These are phyloP conservation scores for Pseudocercospora cruenta DNA, from an alignment of 2,329 filamentous ascomycete species.

Conservation along the genomic window DNA sequence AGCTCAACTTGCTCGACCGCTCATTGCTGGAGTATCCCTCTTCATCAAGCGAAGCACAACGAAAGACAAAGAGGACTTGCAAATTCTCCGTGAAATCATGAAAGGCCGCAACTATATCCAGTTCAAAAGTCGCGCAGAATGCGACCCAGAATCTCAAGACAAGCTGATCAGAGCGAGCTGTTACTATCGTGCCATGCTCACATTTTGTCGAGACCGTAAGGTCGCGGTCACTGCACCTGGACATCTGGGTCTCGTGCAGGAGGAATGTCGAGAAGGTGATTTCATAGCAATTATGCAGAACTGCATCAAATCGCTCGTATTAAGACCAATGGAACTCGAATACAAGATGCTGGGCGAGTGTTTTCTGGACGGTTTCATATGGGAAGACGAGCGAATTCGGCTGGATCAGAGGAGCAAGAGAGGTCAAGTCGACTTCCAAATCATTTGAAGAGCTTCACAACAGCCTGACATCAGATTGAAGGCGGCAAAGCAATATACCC, in stretches of 20 bases:
- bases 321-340: not conserved
- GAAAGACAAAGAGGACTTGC: not conserved
- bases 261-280: not conserved
- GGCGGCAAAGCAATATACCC: not conserved
- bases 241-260: not conserved
- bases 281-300: not conserved
- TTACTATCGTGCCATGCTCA: not conserved
- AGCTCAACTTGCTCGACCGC: not conserved
- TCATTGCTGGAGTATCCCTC: not conserved
- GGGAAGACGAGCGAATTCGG: not conserved
- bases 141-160: not conserved
- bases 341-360: conserved; percentile 1
- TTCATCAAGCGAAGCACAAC: not conserved
- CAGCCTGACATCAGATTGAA: too few relatives aligned
- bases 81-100: not conserved
- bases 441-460: not conserved
- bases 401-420: not conserved
- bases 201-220: not conserved
- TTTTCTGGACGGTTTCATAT: conserved; percentile 1
- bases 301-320: not conserved
- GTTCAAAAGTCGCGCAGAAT: not conserved
- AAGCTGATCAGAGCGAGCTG: not conserved
- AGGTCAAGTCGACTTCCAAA: not conserved
- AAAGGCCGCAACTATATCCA: not conserved
- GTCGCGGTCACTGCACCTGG: not conserved